Conservation (phyloP, 805 yeast genomes). For the Blastobotrys chiropterorum region DNA sequence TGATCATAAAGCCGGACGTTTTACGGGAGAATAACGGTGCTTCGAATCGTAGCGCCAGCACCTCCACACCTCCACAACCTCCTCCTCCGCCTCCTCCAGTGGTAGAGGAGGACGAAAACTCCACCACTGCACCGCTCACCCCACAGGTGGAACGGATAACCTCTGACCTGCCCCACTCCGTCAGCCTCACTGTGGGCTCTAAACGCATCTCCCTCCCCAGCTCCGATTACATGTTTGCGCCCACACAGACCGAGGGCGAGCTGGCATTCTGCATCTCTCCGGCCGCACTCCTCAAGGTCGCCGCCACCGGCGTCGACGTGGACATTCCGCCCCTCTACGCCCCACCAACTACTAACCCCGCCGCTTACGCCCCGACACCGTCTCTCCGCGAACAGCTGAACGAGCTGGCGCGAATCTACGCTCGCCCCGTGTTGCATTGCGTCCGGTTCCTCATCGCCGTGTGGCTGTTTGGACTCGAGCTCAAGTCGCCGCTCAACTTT, state of each 20-base stretch:
- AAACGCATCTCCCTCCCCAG: slow-evolving; percentile 4
- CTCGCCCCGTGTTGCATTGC: not conserved
- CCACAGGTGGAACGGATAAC: not conserved
- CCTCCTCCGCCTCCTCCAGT: not conserved
- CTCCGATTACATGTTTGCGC: slow-evolving; percentile 10
- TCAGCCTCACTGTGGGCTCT: slow-evolving; percentile 4
- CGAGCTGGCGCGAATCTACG: not conserved
- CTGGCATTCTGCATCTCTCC: slow-evolving; percentile 7
- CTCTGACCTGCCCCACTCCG: slow-evolving; percentile 2
- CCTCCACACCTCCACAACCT: not conserved
- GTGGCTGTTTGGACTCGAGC: not conserved
- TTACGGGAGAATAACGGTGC: too few species aligned
- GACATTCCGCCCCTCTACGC: not conserved
- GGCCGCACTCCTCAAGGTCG: not conserved
- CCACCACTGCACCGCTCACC: not conserved
- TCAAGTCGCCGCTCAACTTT: not conserved
- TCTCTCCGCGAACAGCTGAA: too few species aligned
- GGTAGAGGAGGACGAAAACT: not conserved
- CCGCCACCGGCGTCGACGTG: not conserved
- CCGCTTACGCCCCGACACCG: too few species aligned
- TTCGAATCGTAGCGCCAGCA: too few species aligned
- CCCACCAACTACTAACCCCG: not conserved
- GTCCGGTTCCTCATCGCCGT: not conserved
- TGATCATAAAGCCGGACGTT: slow-evolving; percentile 8
- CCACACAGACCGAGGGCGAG: slow-evolving; percentile 1